These are phyloP conservation scores for Musa itinerans DNA, from an alignment of 176 grass and related monocot genomes.

Conservation along the genomic window DNA sequence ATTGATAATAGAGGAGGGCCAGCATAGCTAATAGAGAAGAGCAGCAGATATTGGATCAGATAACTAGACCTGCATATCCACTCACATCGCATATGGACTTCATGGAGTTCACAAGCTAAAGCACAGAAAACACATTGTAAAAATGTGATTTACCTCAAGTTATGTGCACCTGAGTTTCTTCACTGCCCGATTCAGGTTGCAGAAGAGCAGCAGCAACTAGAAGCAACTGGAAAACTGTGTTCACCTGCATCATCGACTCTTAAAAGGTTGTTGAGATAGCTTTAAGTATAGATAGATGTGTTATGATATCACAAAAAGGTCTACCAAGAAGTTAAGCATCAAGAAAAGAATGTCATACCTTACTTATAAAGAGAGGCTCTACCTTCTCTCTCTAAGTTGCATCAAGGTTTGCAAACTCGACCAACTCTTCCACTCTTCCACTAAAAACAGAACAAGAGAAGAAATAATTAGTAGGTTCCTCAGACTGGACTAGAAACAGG, in stretches of 20 bases:
- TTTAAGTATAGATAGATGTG: neutral
- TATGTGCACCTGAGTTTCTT: constrained; percentile 60
- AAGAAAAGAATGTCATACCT: constrained; percentile 35
- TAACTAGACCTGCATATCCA: too few species aligned
- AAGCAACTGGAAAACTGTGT: constrained; percentile 89
- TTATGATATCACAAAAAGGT: constrained; percentile 1
- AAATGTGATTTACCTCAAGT: constrained; percentile 47
- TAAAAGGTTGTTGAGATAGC: neutral
- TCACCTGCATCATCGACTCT: constrained; percentile 48
- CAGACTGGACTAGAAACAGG: neutral
- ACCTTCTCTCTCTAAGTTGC: constrained; percentile 58
- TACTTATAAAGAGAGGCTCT: constrained; percentile 90
- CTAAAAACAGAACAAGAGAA: constrained; percentile 22
- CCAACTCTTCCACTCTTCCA: constrained; percentile 87
- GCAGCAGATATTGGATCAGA: too few species aligned
- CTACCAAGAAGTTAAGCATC: neutral
- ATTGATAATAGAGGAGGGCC: neutral
- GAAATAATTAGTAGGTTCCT: neutral
- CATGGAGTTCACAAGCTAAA: neutral
- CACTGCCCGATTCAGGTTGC: constrained; percentile 83
- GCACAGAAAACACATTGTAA: neutral
- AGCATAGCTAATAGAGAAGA: neutral
- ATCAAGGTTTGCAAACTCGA: constrained; percentile 80
- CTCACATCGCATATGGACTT: neutral
- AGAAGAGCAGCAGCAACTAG: constrained; percentile 70